Percentiles rank a stretch among this genome's conserved stretches.
These are phyloP conservation scores for Cercospora nicotianae DNA, from an alignment of 2,329 filamentous ascomycete genomes.

Conservation along the genomic window DNA sequence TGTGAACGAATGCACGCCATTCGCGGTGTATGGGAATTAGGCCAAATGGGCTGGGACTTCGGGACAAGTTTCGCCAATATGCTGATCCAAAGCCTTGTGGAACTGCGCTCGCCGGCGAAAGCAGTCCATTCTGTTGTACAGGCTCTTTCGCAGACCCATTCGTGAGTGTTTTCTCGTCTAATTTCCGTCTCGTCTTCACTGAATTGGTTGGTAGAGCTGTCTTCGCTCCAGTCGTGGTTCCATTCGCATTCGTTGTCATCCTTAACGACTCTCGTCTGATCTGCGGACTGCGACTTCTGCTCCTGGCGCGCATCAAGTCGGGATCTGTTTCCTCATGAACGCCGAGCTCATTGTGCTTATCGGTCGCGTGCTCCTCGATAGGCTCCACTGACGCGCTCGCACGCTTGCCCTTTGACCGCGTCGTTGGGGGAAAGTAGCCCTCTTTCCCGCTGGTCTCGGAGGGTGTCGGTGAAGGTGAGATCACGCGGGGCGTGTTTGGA, in stretches of 20 bases:
- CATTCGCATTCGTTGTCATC: constrained; percentile 30
- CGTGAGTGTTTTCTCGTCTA: constrained; percentile 32
- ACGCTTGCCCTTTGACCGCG: constrained; percentile 71
- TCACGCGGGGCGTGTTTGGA: constrained; percentile 80
- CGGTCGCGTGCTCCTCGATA: constrained; percentile 58
- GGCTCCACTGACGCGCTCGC: constrained; percentile 56
- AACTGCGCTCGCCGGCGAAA: constrained; percentile 36
- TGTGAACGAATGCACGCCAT: constrained; percentile 86
- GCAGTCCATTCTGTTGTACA: constrained; percentile 31
- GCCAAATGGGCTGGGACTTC: constrained; percentile 88
- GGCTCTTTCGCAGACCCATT: constrained; percentile 28
- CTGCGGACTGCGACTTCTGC: constrained; percentile 69
- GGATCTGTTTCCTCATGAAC: constrained; percentile 46
- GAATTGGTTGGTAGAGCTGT: constrained; percentile 16
- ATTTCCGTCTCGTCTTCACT: constrained; percentile 32
- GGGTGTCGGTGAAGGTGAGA: constrained; percentile 80
- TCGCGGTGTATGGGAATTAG: constrained; percentile 93
- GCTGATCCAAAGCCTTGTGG: constrained; percentile 64
- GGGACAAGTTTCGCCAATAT: constrained; percentile 83
- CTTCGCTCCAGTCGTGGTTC: constrained; percentile 24
- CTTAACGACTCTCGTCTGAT: constrained; percentile 35
- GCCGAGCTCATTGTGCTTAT: constrained; percentile 16
- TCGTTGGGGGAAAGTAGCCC: constrained; percentile 71
- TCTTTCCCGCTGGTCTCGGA: constrained; percentile 58
- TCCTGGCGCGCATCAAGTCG: constrained; percentile 60